Conservation (phyloP, 208 protist species). For the Strigomonas culicis region DNA sequence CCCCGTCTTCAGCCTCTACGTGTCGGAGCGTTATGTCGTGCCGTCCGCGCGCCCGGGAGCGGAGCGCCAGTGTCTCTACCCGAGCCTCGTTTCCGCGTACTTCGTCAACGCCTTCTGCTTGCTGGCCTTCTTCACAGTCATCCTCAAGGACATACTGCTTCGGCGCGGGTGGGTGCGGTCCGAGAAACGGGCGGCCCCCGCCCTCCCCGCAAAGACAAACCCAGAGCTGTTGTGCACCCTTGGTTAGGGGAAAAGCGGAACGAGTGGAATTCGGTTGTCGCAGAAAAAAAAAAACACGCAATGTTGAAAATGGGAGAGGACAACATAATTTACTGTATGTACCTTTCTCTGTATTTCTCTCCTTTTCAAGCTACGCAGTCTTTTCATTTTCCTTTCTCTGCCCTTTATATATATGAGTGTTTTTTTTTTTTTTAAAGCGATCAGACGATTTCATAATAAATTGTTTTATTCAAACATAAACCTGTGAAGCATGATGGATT, state of each 20-base stretch:
- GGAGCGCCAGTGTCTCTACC: slow-evolving; percentile 22
- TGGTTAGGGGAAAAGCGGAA: not conserved
- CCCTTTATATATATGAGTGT: not conserved
- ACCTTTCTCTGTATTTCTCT: slow-evolving; percentile 10
- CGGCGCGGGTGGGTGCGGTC: slow-evolving; percentile 5
- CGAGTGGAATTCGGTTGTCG: not conserved
- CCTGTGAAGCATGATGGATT: no score
- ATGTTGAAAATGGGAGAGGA: slow-evolving; percentile 5
- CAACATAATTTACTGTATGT: not conserved
- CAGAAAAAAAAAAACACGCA: not conserved
- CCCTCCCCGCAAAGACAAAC: no score
- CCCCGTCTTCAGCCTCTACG: slow-evolving; percentile 25
- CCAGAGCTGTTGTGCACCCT: no score
- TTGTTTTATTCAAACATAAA: not conserved
- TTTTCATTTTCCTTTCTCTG: slow-evolving; percentile 8
- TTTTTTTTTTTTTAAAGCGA: slow-evolving; percentile 10
- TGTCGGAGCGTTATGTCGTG: slow-evolving; percentile 25
- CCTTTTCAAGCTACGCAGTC: not conserved
- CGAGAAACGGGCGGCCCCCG: not conserved
- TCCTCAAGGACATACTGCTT: slow-evolving; percentile 14
- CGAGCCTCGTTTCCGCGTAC: slow-evolving; percentile 32
- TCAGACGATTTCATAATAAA: not conserved
- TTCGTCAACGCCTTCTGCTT: slow-evolving; percentile 47
- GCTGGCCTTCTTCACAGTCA: slow-evolving; percentile 30
- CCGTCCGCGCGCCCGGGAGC: slow-evolving; percentile 6